A percentile compares a stretch with the other conserved stretches of the same genome.
Evolutionary conservation across 1,284 basidiomycete species (phyloP).

Genomic region (Leccinum fallax): DNA sequence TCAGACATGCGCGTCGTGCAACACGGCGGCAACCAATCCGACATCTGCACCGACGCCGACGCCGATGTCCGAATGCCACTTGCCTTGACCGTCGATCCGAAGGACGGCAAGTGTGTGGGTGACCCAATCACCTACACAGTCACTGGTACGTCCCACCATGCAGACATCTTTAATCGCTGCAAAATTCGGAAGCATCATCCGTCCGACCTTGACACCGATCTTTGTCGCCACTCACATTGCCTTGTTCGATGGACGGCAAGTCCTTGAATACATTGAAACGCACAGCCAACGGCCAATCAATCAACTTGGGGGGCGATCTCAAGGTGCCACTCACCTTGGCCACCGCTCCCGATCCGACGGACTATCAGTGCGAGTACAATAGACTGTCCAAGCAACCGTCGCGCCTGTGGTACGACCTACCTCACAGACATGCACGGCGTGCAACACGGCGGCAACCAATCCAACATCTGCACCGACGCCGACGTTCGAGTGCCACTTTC

Average conservation of each 20-base stretch:
- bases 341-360: neutral
- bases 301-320: neutral
- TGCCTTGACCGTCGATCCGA: neutral
- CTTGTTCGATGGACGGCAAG: too few species aligned
- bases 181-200: too few species aligned
- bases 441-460: neutral
- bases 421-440: neutral
- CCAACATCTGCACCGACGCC: neutral
- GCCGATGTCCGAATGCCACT: constrained; percentile 4
- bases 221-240: too few species aligned
- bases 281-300: neutral
- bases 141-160: too few species aligned
- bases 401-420: too few species aligned
- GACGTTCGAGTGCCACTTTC: constrained; percentile 1
- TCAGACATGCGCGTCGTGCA: neutral
- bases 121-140: too few species aligned
- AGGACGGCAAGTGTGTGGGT: neutral
- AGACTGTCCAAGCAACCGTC: too few species aligned
- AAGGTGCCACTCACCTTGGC: constrained; percentile 4
- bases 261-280: too few species aligned
- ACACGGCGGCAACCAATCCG: neutral
- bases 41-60: neutral
- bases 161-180: too few species aligned
- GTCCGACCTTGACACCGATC: too few species aligned
- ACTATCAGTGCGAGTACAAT: neutral